Conservation (phyloP, 2,329 filamentous ascomycete species). For the Zarea fungicola region DNA sequence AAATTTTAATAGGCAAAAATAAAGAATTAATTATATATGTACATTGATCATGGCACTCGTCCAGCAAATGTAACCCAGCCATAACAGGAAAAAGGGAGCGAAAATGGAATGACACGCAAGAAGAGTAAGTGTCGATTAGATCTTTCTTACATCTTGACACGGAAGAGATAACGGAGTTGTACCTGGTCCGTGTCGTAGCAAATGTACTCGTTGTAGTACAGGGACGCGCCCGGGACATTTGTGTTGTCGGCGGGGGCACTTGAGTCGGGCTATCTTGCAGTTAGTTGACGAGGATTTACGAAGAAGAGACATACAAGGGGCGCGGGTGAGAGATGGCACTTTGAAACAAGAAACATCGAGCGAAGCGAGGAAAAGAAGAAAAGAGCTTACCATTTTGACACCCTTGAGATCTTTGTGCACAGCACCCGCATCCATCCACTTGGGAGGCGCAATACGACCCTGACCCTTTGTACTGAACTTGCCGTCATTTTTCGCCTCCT, state of each 20-base stretch:
- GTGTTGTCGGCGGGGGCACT: slow-evolving; percentile 42
- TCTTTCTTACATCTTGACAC: slow-evolving; percentile 48
- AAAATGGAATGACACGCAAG: no score
- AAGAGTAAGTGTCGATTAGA: no score
- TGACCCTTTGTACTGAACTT: slow-evolving; percentile 66
- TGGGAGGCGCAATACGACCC: slow-evolving; percentile 56
- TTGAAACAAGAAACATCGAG: background rate
- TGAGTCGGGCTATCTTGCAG: slow-evolving; percentile 43
- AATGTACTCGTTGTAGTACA: slow-evolving; percentile 72
- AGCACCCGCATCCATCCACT: slow-evolving; percentile 69
- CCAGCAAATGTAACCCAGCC: no score
- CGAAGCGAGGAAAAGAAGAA: background rate
- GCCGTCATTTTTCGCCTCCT: slow-evolving; percentile 54
- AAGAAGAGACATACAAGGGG: no score
- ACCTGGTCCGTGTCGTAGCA: slow-evolving; percentile 66
- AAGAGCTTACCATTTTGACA: slow-evolving; percentile 58
- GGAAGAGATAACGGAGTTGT: slow-evolving; percentile 63
- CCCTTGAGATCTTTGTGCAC: slow-evolving; percentile 62
- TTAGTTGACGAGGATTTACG: no score
- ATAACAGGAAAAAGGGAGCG: no score
- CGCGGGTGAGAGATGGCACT: no score
- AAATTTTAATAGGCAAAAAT: no score
- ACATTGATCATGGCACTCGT: no score
- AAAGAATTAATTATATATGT: no score
- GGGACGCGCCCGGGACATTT: slow-evolving; percentile 36